Conservation (phyloP, 2,329 filamentous ascomycete genomes). For the Alternaria sp. region DNA sequence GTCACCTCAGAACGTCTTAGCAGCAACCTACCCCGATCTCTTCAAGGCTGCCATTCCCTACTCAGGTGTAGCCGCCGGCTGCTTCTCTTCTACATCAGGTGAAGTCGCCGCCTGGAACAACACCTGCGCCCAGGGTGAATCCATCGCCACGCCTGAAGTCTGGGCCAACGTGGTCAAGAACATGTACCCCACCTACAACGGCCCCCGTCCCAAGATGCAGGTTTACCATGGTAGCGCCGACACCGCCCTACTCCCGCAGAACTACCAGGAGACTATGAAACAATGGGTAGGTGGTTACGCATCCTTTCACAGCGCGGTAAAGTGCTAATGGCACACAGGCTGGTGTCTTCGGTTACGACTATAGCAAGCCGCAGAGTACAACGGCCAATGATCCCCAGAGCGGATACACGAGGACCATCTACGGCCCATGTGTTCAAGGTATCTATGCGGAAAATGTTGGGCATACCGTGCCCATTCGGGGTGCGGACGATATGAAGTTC, state of each 20-base stretch:
- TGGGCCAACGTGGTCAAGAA: slow-evolving; percentile 60
- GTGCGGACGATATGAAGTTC: slow-evolving; percentile 47
- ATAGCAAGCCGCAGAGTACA: slow-evolving; percentile 43
- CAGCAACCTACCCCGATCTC: slow-evolving; percentile 63
- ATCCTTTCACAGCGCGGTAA: no score
- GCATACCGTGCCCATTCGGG: slow-evolving; percentile 48
- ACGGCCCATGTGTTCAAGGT: slow-evolving; percentile 46
- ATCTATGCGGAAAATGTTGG: slow-evolving; percentile 49
- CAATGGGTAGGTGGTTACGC: slow-evolving; percentile 32
- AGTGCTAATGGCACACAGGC: slow-evolving; percentile 13
- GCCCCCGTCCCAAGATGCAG: slow-evolving; percentile 63
- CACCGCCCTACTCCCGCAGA: slow-evolving; percentile 59
- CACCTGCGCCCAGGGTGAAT: slow-evolving; percentile 60
- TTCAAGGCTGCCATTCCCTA: slow-evolving; percentile 63
- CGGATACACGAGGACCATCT: slow-evolving; percentile 45
- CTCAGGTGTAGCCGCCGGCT: slow-evolving; percentile 64
- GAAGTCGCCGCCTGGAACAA: slow-evolving; percentile 61
- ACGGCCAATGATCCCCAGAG: slow-evolving; percentile 42
- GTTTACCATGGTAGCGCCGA: slow-evolving; percentile 66
- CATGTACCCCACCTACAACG: slow-evolving; percentile 62
- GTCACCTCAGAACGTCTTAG: slow-evolving; percentile 54
- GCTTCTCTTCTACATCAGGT: slow-evolving; percentile 58
- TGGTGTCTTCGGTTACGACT: slow-evolving; percentile 46
- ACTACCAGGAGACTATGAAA: slow-evolving; percentile 64
- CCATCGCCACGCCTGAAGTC: slow-evolving; percentile 56